Conservation (phyloP, 2,329 filamentous ascomycete genomes). For the Cercospora nicotianae region DNA sequence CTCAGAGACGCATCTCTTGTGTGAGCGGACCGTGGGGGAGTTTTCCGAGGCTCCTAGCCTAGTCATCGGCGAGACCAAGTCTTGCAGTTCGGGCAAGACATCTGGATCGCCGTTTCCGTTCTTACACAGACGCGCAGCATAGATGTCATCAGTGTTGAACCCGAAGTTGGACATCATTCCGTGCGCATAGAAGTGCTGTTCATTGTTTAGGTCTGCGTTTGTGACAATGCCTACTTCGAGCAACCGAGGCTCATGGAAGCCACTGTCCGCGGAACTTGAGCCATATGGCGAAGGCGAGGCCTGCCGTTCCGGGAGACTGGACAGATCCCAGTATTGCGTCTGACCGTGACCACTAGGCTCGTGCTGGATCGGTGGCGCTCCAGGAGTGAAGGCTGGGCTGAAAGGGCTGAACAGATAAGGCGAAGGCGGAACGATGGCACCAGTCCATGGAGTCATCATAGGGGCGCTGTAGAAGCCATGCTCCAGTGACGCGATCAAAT, state of each 20-base stretch:
- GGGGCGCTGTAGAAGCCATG: constrained; percentile 20
- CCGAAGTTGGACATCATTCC: constrained; percentile 25
- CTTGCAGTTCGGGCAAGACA: constrained; percentile 13
- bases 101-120: constrained; percentile 6
- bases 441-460: constrained; percentile 25
- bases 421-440: constrained; percentile 25
- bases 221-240: constrained; percentile 9
- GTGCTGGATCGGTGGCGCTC: constrained; percentile 10
- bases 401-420: constrained; percentile 28
- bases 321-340: constrained; percentile 36
- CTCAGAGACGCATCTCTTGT: constrained; percentile 34
- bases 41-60: constrained; percentile 12
- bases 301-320: constrained; percentile 32
- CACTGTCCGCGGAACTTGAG: constrained; percentile 31
- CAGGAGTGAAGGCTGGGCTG: constrained; percentile 26
- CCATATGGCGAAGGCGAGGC: constrained; percentile 24
- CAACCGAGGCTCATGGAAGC: constrained; percentile 31
- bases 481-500: constrained; percentile 31
- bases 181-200: constrained; percentile 30
- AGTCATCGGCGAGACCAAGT: constrained; percentile 12
- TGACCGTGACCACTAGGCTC: constrained; percentile 14
- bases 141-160: constrained; percentile 5
- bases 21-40: constrained; percentile 3
- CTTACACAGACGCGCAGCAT: background rate
- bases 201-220: constrained; percentile 17